Evolutionary conservation across 202 grass and related monocot genomes (phyloP).

Genomic region (Zoysia matrella): DNA sequence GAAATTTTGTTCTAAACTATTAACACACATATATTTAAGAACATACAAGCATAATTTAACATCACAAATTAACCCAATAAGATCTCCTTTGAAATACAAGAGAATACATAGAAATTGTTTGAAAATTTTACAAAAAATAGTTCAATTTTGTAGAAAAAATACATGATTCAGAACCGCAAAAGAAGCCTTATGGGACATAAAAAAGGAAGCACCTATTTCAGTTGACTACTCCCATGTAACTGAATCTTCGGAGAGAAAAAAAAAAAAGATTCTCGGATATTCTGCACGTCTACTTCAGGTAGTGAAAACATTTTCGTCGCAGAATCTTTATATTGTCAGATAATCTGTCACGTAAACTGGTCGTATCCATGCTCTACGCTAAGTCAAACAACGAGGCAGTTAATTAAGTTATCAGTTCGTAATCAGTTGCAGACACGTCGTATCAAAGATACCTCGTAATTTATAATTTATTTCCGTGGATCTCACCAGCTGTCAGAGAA

Average conservation of each 20-base stretch:
- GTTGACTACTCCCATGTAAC: neutral
- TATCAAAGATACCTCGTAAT: too few species aligned
- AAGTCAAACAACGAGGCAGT: neutral
- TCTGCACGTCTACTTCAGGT: constrained; percentile 2
- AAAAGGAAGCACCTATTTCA: neutral
- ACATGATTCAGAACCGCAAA: too few species aligned
- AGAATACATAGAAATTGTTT: too few species aligned
- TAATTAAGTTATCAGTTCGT: constrained; percentile 6
- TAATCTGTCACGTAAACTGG: neutral
- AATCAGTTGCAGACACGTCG: neutral
- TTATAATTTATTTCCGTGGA: neutral
- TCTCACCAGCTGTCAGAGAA: neutral
- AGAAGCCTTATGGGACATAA: too few species aligned
- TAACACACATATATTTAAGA: too few species aligned
- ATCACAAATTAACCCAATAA: too few species aligned
- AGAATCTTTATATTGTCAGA: neutral
- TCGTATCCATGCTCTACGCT: neutral
- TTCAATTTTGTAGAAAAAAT: too few species aligned
- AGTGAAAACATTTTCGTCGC: neutral
- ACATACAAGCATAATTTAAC: too few species aligned
- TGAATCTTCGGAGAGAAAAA: neutral
- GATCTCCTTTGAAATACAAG: too few species aligned
- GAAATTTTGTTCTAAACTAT: too few species aligned
- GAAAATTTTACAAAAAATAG: too few species aligned
- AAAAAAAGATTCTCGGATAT: neutral